These are phyloP conservation scores for Fragaria nilgerrensis DNA, from an alignment of 306 rosid genomes.

Conservation along the genomic window DNA sequence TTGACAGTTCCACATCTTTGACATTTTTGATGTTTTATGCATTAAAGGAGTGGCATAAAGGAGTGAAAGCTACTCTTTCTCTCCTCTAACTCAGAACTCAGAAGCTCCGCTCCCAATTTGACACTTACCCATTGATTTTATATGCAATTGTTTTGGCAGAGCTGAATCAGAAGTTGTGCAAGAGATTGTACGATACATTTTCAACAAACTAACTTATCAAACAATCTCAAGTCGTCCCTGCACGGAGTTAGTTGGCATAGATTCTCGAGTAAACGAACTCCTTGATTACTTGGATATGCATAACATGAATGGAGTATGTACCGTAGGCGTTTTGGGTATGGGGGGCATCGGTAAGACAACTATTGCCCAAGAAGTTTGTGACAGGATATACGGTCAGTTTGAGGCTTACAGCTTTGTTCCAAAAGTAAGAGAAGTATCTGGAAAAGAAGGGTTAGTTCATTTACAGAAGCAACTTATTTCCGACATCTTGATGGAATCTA, in stretches of 20 bases:
- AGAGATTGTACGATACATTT: neutral
- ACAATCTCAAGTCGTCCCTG: neutral
- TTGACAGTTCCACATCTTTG: no score
- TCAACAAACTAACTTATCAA: neutral
- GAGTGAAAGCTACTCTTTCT: no score
- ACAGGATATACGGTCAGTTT: neutral
- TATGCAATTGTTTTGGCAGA: neutral
- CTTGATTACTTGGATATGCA: neutral
- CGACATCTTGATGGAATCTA: neutral
- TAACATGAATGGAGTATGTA: neutral
- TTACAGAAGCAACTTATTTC: conserved; percentile 16
- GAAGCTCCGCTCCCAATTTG: no score
- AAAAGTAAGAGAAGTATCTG: conserved; percentile 7
- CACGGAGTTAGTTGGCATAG: neutral
- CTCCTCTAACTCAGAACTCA: no score
- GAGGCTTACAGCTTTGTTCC: conserved; percentile 9
- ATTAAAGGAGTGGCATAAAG: no score
- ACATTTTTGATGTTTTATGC: no score
- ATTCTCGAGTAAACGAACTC: neutral
- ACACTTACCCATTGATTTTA: no score
- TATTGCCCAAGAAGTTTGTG: neutral
- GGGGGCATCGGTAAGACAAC: neutral
- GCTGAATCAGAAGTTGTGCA: neutral
- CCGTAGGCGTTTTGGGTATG: neutral
- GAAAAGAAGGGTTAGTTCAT: neutral